Evolutionary conservation across 1,284 basidiomycete genomes (phyloP).

Genomic region (Pseudozyma pruni): DNA sequence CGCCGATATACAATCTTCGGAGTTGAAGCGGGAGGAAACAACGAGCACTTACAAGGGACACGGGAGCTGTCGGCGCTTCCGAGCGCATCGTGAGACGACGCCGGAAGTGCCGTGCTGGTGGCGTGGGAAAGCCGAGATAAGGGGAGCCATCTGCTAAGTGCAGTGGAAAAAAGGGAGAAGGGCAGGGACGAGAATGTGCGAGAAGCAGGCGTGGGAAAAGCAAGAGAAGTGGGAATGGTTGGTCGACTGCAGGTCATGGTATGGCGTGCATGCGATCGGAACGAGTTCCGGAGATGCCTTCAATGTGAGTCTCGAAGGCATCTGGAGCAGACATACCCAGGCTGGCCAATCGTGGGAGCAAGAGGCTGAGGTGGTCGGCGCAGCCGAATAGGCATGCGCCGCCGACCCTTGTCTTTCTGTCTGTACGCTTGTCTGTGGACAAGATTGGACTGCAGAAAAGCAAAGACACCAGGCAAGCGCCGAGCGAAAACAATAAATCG

Average conservation of each 20-base stretch:
- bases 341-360: constrained; percentile 3
- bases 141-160: not conserved
- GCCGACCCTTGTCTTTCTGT: constrained; percentile 7
- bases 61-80: not conserved
- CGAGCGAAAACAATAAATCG: not conserved
- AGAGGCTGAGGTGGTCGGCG: not conserved
- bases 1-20: not conserved
- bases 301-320: constrained; percentile 2
- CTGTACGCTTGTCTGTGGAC: constrained; percentile 29
- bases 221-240: not conserved
- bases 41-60: constrained; percentile 5
- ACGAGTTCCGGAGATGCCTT: too few relatives aligned
- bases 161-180: not conserved
- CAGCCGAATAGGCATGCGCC: not conserved
- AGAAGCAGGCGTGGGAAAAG: not conserved
- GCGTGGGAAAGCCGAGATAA: not conserved
- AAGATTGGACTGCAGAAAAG: constrained; percentile 12
- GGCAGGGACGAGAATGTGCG: not conserved
- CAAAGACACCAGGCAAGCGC: not conserved
- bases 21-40: not conserved
- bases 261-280: not conserved
- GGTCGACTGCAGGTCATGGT: constrained; percentile 7
- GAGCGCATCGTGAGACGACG: not conserved
- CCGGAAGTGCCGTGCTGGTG: not conserved
- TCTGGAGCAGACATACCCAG: constrained; percentile 36